These are phyloP conservation scores for Clavispora asparagi DNA, from an alignment of 805 yeast genomes.

Conservation along the genomic window DNA sequence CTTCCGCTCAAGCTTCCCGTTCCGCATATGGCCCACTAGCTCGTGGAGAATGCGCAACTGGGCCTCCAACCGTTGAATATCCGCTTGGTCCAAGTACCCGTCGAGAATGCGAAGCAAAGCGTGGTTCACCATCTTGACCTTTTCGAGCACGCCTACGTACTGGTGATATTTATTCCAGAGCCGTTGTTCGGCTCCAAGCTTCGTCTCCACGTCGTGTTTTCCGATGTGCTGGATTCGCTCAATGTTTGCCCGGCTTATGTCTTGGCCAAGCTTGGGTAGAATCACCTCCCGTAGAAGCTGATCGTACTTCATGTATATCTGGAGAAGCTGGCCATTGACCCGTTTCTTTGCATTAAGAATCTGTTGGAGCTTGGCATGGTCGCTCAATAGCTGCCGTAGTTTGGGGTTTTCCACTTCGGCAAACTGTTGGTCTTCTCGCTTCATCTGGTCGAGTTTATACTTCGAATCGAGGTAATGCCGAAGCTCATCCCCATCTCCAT, in stretches of 20 bases:
- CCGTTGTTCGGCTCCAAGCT: slow-evolving; percentile 1
- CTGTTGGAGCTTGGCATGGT: slow-evolving; percentile 21
- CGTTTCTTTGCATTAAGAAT: slow-evolving; percentile 15
- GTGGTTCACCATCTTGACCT: neutral
- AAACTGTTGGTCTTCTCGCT: slow-evolving; percentile 4
- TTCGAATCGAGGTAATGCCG: slow-evolving; percentile 23
- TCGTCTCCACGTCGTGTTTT: neutral
- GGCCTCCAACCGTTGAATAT: slow-evolving; percentile 7
- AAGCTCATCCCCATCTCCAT: slow-evolving; percentile 12
- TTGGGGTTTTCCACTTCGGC: slow-evolving; percentile 10
- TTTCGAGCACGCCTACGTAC: slow-evolving; percentile 7
- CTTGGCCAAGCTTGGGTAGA: slow-evolving; percentile 25
- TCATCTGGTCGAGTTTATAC: slow-evolving; percentile 3
- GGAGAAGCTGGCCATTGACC: slow-evolving; percentile 21
- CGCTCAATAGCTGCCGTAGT: slow-evolving; percentile 21
- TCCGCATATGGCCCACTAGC: neutral
- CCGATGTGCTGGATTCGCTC: neutral
- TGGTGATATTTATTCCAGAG: slow-evolving; percentile 9
- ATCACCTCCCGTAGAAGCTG: slow-evolving; percentile 20
- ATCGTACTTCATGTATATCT: slow-evolving; percentile 25
- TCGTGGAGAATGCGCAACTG: slow-evolving; percentile 10
- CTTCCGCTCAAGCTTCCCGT: neutral
- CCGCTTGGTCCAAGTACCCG: slow-evolving; percentile 3
- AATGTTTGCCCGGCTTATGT: slow-evolving; percentile 8
- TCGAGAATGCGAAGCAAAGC: slow-evolving; percentile 3